Conservation (phyloP, 148 eudicot species). For the Spergularia marina region DNA sequence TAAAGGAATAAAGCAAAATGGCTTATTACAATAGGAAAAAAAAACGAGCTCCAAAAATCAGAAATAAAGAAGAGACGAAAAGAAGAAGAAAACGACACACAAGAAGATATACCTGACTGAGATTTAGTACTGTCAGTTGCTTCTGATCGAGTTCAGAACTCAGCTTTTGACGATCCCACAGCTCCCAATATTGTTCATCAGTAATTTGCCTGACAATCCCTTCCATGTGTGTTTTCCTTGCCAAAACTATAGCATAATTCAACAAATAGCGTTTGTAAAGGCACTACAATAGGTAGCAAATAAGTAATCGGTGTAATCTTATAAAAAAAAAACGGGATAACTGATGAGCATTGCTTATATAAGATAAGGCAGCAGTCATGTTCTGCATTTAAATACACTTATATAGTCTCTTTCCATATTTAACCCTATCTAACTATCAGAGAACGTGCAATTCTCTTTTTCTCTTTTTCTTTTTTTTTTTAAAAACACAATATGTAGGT, state of each 20-base stretch:
- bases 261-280: conserved; percentile 16
- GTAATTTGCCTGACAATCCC: conserved; percentile 78
- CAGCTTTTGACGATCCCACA: conserved; percentile 82
- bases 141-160: conserved; percentile 85
- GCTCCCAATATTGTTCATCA: conserved; percentile 77
- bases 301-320: not conserved
- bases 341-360: not conserved
- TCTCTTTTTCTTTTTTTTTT: no score
- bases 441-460: no score
- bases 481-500: no score
- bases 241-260: conserved; percentile 51
- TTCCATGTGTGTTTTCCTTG: conserved; percentile 72
- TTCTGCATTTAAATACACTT: not conserved
- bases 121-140: conserved; percentile 45
- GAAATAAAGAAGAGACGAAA: no score
- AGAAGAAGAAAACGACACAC: no score
- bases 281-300: conserved; percentile 11
- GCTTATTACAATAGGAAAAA: no score
- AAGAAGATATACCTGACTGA: conserved; percentile 54
- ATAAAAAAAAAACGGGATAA: conserved; percentile 4
- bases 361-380: not conserved
- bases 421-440: not conserved
- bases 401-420: not conserved
- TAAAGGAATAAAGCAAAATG: no score
- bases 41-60: no score